Percentiles rank a stretch among this genome's conserved stretches.
Evolutionary conservation across 2,329 filamentous ascomycete genomes (phyloP).

Genomic region (Arthroderma sp.): DNA sequence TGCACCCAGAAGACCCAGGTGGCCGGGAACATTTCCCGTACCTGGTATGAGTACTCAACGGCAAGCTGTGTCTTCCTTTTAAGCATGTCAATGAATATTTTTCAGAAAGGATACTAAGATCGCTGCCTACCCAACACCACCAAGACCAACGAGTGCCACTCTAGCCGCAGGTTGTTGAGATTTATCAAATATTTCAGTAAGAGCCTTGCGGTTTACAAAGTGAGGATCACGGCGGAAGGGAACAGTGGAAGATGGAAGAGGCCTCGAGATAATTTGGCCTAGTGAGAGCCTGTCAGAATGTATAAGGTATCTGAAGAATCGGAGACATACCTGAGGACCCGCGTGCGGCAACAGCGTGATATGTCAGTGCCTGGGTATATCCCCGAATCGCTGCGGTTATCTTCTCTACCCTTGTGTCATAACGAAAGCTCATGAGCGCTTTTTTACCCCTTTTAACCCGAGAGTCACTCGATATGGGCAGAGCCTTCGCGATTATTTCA

Average conservation of each 20-base stretch:
- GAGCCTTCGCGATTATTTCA: background rate
- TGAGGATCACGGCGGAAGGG: conserved; percentile 13
- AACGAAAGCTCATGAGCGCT: background rate
- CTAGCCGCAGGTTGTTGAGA: conserved; percentile 3
- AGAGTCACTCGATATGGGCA: background rate
- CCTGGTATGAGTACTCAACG: conserved; percentile 16
- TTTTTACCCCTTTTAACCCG: background rate
- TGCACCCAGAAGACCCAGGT: conserved; percentile 20
- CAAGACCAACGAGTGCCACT: conserved; percentile 23
- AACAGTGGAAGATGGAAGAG: conserved; percentile 14
- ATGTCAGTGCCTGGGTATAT: conserved; percentile 1
- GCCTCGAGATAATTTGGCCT: conserved; percentile 1
- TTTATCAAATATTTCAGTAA: background rate
- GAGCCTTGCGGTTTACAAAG: conserved; percentile 1
- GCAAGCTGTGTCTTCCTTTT: conserved; percentile 19
- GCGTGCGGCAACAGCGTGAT: background rate
- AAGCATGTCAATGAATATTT: background rate
- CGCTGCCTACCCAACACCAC: conserved; percentile 21
- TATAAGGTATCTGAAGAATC: background rate
- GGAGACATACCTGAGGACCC: background rate
- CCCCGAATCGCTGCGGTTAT: background rate
- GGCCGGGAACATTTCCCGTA: conserved; percentile 10
- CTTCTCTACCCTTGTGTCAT: background rate
- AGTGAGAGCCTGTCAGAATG: background rate
- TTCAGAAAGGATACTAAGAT: background rate